These are phyloP conservation scores for Malus asiatica DNA, from an alignment of 306 rosid species.

Conservation along the genomic window DNA sequence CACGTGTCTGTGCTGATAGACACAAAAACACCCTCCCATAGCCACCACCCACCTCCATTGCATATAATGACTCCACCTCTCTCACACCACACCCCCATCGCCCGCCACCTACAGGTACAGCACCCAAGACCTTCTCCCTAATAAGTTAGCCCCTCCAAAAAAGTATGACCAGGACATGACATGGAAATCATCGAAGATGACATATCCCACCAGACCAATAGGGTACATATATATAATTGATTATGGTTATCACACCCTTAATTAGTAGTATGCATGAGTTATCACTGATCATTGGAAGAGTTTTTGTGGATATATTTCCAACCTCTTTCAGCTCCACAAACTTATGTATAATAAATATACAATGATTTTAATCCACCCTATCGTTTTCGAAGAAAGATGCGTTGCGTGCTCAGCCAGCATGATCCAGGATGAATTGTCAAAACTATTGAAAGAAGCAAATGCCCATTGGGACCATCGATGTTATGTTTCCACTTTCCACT, in stretches of 20 bases:
- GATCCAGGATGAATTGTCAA: neutral
- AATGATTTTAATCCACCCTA: no score
- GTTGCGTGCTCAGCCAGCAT: neutral
- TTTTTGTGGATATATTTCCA: neutral
- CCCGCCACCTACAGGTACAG: no score
- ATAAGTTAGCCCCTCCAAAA: neutral
- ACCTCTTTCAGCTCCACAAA: constrained; percentile 6
- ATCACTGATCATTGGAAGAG: neutral
- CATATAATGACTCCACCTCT: no score
- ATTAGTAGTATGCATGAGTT: neutral
- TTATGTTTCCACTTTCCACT: neutral
- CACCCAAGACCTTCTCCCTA: no score
- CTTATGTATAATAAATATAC: neutral
- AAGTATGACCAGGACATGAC: neutral
- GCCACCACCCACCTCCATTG: no score
- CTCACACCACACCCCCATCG: no score
- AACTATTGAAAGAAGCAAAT: neutral
- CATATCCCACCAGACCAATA: neutral
- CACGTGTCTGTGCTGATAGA: no score
- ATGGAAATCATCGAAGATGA: neutral
- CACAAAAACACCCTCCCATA: no score
- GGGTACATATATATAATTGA: neutral
- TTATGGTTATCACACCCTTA: neutral
- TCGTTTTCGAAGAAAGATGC: constrained; percentile 7
- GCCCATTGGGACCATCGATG: neutral